Percentiles rank a stretch among this genome's conserved stretches.
These are phyloP conservation scores for Starmera stellimalicola DNA, from an alignment of 1,139 yeast species.

Conservation along the genomic window DNA sequence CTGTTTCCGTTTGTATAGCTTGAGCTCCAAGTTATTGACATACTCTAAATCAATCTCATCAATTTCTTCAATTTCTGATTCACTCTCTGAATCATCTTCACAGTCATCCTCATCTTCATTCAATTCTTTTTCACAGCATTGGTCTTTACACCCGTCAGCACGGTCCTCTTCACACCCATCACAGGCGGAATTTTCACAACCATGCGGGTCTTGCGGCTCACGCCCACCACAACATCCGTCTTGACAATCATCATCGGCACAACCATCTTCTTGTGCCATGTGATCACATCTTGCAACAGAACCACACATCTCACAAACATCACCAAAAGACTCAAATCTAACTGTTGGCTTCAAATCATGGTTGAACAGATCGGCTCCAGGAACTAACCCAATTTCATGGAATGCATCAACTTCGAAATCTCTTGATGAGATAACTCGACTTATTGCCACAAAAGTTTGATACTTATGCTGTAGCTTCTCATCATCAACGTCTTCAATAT, in stretches of 20 bases:
- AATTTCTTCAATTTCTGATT: slow-evolving; percentile 15
- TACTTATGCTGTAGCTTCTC: slow-evolving; percentile 20
- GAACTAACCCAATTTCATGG: slow-evolving; percentile 71
- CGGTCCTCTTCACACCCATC: slow-evolving; percentile 20
- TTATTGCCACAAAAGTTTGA: slow-evolving; percentile 38
- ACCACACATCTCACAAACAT: slow-evolving; percentile 72
- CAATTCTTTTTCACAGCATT: slow-evolving; percentile 9
- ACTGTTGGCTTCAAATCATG: slow-evolving; percentile 58
- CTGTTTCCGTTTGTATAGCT: slow-evolving; percentile 8
- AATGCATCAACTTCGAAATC: slow-evolving; percentile 73
- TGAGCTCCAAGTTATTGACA: slow-evolving; percentile 11
- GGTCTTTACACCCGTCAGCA: slow-evolving; percentile 4
- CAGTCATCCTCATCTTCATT: slow-evolving; percentile 11
- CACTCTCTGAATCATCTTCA: slow-evolving; percentile 9
- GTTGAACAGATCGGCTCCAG: slow-evolving; percentile 86
- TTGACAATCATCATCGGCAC: slow-evolving; percentile 5
- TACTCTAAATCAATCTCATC: slow-evolving; percentile 19
- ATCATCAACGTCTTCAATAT: slow-evolving; percentile 10
- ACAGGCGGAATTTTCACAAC: slow-evolving; percentile 17
- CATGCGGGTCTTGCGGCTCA: slow-evolving; percentile 11
- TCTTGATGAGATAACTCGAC: slow-evolving; percentile 60
- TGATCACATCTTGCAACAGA: slow-evolving; percentile 48
- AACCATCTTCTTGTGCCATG: slow-evolving; percentile 17
- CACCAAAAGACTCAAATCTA: slow-evolving; percentile 63
- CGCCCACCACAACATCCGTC: slow-evolving; percentile 21